Evolutionary conservation across 208 protist genomes (phyloP).

Genomic region (Polymyxa betae): DNA sequence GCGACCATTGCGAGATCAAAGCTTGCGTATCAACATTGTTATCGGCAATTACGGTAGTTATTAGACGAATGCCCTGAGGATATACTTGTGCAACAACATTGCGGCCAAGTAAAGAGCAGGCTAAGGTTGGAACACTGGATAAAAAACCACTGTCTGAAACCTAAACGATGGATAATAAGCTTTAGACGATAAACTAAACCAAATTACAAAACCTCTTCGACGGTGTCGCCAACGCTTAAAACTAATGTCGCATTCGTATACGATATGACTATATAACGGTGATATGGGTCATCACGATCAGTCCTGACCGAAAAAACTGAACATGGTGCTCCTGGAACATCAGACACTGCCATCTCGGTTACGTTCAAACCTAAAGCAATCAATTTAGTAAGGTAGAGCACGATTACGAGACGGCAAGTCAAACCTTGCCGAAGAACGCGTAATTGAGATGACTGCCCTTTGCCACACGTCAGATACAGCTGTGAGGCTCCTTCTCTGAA

Average conservation of each 20-base stretch:
- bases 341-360: conserved; percentile 74
- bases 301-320: conserved; percentile 71
- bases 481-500: conserved; percentile 74
- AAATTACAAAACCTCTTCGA: conserved; percentile 72
- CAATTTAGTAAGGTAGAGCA: background rate
- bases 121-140: conserved; percentile 73
- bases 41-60: background rate
- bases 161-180: background rate
- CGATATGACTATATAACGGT: conserved; percentile 86
- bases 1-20: conserved; percentile 79
- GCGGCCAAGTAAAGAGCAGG: conserved; percentile 76
- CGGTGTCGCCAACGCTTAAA: conserved; percentile 81
- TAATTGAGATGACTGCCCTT: conserved; percentile 74
- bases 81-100: conserved; percentile 80
- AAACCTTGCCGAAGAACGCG: conserved; percentile 82
- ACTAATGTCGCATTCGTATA: conserved; percentile 84
- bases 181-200: background rate
- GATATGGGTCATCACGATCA: conserved; percentile 61
- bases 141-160: background rate
- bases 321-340: conserved; percentile 75
- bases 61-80: conserved; percentile 72
- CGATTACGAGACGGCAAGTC: background rate
- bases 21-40: too few relatives aligned
- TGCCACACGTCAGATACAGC: conserved; percentile 80
- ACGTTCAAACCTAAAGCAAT: conserved; percentile 64